Percentiles rank a stretch among this genome's conserved stretches.
Evolutionary conservation across 768 basidiomycete genomes (phyloP).

Genomic region (Podaxis carcinomalis): DNA sequence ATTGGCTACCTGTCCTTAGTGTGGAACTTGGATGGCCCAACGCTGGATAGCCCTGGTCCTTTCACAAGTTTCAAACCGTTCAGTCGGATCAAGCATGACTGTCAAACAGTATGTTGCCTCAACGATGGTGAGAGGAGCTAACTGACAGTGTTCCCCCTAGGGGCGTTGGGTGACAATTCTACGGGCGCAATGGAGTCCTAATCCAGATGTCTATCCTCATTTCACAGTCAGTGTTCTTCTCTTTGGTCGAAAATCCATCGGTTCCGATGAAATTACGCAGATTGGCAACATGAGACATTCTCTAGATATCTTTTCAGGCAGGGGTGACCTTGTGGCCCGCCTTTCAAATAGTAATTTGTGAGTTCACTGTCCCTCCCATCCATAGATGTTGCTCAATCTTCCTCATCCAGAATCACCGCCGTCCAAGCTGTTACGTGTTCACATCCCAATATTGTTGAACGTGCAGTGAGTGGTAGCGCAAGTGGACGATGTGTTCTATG

Average conservation of each 20-base stretch:
- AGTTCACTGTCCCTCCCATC: constrained; percentile 12
- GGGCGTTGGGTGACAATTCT: constrained; percentile 80
- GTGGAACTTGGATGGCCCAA: constrained; percentile 64
- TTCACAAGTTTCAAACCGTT: constrained; percentile 67
- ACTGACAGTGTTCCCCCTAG: constrained; percentile 29
- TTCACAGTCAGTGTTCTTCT: constrained; percentile 55
- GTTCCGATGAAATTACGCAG: constrained; percentile 26
- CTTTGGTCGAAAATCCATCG: not conserved
- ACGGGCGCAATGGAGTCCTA: constrained; percentile 73
- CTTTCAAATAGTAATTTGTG: constrained; percentile 57
- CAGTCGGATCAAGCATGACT: constrained; percentile 61
- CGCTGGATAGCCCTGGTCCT: constrained; percentile 38
- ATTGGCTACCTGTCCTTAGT: constrained; percentile 38
- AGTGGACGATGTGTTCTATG: constrained; percentile 80
- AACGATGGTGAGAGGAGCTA: not conserved
- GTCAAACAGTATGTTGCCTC: constrained; percentile 61
- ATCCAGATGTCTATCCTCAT: constrained; percentile 78
- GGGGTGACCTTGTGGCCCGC: constrained; percentile 67
- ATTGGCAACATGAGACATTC: constrained; percentile 80
- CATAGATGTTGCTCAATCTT: constrained; percentile 3
- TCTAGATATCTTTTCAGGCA: constrained; percentile 69
- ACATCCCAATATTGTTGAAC: constrained; percentile 70
- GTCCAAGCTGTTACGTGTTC: constrained; percentile 90
- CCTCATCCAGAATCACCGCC: constrained; percentile 57
- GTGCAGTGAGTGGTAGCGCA: constrained; percentile 73